Evolutionary conservation across 805 yeast genomes (phyloP).

Genomic region (Starmerella geochares): DNA sequence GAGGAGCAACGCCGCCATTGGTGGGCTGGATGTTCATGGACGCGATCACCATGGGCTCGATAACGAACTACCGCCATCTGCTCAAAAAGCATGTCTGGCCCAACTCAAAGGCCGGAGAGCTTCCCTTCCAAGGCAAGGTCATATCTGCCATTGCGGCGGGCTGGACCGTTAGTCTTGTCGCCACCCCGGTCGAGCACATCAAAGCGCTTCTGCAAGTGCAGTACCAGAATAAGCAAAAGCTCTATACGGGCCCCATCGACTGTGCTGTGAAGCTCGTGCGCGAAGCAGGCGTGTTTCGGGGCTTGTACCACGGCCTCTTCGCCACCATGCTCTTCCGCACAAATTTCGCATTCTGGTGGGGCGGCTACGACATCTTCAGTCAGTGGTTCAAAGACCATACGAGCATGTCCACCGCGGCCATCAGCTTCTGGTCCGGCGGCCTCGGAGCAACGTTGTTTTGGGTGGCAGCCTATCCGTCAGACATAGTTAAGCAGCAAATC

Average conservation of each 20-base stretch:
- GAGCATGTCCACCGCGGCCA: slow-evolving; percentile 50
- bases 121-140: slow-evolving; percentile 67
- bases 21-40: slow-evolving; percentile 94
- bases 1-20: slow-evolving; percentile 88
- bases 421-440: slow-evolving; percentile 90
- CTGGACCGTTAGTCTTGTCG: slow-evolving; percentile 87
- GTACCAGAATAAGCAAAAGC: slow-evolving; percentile 62
- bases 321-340: slow-evolving; percentile 83
- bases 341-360: slow-evolving; percentile 89
- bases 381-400: slow-evolving; percentile 58
- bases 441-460: slow-evolving; percentile 70
- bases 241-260: slow-evolving; percentile 71
- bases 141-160: slow-evolving; percentile 74
- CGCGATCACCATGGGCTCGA: slow-evolving; percentile 76
- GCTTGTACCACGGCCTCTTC: slow-evolving; percentile 70
- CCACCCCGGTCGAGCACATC: slow-evolving; percentile 85
- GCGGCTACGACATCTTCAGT: slow-evolving; percentile 73
- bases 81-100: slow-evolving; percentile 54
- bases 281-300: slow-evolving; percentile 51
- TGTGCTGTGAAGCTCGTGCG: slow-evolving; percentile 38
- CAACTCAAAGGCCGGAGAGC: slow-evolving; percentile 39
- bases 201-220: slow-evolving; percentile 86
- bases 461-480: slow-evolving; percentile 82
- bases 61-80: slow-evolving; percentile 63
- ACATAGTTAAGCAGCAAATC: slow-evolving; percentile 76